Base-by-base conservation (phyloP, 2,329 filamentous ascomycete genomes). In the Ciborinia camelliae region DNA sequence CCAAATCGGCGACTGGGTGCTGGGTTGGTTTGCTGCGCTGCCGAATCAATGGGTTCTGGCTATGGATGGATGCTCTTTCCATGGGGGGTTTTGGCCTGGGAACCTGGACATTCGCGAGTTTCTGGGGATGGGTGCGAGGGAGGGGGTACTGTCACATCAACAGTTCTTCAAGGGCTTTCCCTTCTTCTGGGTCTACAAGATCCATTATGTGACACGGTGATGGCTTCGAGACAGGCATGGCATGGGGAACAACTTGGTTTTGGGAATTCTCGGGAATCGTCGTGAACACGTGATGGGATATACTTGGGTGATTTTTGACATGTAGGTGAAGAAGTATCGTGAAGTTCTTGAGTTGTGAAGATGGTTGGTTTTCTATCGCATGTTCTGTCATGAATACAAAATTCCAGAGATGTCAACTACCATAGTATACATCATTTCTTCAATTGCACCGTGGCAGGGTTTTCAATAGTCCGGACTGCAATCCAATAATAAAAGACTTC, bases 1-100 rank as follows among this genome's bases (percentile, higher is more conserved):
- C 35, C 12, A n/a, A 50, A 58, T 63, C 62, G 53, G 62, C 62
- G 62, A 63, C 62, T 63, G 58, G 58, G 57, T 9, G 32, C 43
- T 37, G 32, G 45, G 6, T n/a, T 8, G n/a, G 39, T n/a, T n/a
- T n/a, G n/a, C n/a, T n/a, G n/a, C n/a, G 26, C 18, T 32, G 54
- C n/a, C 12, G 23, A 32, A 26, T 41, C 3, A 28, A 57, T 28
- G 14, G 55, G n/a, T n/a, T n/a, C n/a, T n/a, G n/a, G n/a, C n/a
- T n/a, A n/a, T n/a, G n/a, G n/a, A n/a, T n/a, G n/a, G 6, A 52
- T 51, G 48, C 4, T 51, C 41, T 43, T 45, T 23, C 23, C n/a
- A 20, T 43, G 37, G 32, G 45, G 20, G n/a, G n/a, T n/a, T 26
- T 26, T 48, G 45, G 26, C 8, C 28, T 39, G 52, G 20, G 28